These are phyloP conservation scores for Sergeia podlipaevii DNA, from an alignment of 208 protist species.

Conservation along the genomic window DNA sequence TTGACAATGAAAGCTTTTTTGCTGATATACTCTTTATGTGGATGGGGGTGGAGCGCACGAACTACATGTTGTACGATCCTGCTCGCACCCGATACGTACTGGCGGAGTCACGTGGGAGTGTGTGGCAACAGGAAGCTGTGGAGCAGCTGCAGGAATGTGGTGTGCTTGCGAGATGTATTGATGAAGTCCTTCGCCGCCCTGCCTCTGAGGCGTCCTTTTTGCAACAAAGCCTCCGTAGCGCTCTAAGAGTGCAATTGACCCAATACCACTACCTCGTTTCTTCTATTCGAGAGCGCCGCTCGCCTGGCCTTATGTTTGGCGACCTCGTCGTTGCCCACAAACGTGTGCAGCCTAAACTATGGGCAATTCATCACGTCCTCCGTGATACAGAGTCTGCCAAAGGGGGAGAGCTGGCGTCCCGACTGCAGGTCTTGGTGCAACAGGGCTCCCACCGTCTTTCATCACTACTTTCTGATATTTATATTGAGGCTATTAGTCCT, in stretches of 20 bases:
- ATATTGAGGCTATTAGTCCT: constrained; percentile 53
- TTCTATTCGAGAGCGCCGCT: constrained; percentile 35
- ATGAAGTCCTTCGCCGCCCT: constrained; percentile 26
- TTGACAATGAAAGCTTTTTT: constrained; percentile 34
- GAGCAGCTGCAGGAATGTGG: constrained; percentile 38
- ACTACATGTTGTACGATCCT: constrained; percentile 32
- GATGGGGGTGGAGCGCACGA: constrained; percentile 45
- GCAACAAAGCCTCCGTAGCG: constrained; percentile 53
- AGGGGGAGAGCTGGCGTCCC: constrained; percentile 52
- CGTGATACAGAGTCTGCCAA: constrained; percentile 46
- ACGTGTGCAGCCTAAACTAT: constrained; percentile 52
- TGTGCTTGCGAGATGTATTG: constrained; percentile 31
- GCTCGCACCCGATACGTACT: constrained; percentile 21
- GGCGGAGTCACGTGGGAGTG: constrained; percentile 12
- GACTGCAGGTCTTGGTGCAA: constrained; percentile 41
- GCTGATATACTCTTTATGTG: constrained; percentile 66
- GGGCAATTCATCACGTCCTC: constrained; percentile 41
- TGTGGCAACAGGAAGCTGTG: constrained; percentile 27
- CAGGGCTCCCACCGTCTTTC: constrained; percentile 49
- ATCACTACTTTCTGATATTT: constrained; percentile 42
- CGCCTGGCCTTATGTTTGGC: constrained; percentile 26
- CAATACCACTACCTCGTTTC: constrained; percentile 64
- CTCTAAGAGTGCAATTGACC: constrained; percentile 45
- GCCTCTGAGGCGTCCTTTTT: constrained; percentile 39
- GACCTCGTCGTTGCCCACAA: constrained; percentile 57